Percentiles rank a stretch among this genome's conserved stretches.
Conservation (phyloP, 805 yeast species). For the Lipomyces starkeyi region DNA sequence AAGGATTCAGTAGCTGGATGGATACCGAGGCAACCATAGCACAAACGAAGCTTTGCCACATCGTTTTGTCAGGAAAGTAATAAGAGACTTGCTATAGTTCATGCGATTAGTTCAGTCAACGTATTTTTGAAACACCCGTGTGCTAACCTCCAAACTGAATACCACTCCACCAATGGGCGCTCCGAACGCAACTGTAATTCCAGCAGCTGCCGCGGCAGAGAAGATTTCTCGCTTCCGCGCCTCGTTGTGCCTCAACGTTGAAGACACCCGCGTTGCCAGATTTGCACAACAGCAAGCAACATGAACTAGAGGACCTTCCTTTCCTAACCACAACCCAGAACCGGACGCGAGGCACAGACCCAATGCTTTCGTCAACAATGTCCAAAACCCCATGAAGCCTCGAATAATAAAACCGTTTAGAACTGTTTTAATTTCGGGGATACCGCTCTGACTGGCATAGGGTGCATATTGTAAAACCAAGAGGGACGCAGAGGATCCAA, state of each 20-base stretch:
- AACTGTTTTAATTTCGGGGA: constrained; percentile 72
- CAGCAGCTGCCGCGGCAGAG: constrained; percentile 81
- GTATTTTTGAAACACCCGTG: not conserved
- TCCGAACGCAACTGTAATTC: constrained; percentile 82
- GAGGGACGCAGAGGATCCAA: constrained; percentile 51
- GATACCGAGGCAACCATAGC: constrained; percentile 75
- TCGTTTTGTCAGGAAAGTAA: constrained; percentile 64
- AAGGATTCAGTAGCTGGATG: constrained; percentile 58
- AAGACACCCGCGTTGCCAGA: constrained; percentile 47
- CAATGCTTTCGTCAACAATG: constrained; percentile 60
- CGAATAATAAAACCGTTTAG: constrained; percentile 67
- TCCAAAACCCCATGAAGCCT: constrained; percentile 57
- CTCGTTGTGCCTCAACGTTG: constrained; percentile 52
- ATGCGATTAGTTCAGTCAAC: not conserved
- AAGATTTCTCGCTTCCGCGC: constrained; percentile 62
- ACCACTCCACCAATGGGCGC: constrained; percentile 89
- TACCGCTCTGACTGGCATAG: constrained; percentile 63
- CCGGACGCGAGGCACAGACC: constrained; percentile 72
- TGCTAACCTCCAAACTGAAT: constrained; percentile 54
- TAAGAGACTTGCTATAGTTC: constrained; percentile 66
- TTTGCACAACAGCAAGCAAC: constrained; percentile 67
- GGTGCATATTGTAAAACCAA: constrained; percentile 46
- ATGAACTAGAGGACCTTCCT: constrained; percentile 87
- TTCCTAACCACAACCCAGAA: constrained; percentile 82
- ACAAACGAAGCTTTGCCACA: constrained; percentile 86